Evolutionary conservation across 371 early-diverging fungal genomes (phyloP).

Genomic region (Thermomucor indicae-seudaticae): DNA sequence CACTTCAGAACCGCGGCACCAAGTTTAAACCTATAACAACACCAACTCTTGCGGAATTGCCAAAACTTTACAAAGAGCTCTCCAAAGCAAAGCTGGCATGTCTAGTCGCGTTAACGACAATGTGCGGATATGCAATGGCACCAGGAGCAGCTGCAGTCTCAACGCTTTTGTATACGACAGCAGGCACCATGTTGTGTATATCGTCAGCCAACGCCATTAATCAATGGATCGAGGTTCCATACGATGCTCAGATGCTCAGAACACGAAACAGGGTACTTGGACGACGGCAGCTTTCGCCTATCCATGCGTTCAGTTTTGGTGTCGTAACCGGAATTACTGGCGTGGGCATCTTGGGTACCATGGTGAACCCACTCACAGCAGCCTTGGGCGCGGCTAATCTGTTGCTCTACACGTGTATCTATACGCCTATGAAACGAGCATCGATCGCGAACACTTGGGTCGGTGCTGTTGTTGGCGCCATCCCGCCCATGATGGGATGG

Average conservation of each 20-base stretch:
- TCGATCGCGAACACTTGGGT: conserved; percentile 95
- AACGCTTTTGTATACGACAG: conserved; percentile 77
- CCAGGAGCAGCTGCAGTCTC: conserved; percentile 71
- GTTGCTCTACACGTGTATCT: conserved; percentile 81
- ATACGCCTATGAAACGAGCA: conserved; percentile 94
- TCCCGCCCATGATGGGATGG: conserved; percentile 99
- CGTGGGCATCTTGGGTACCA: conserved; percentile 54
- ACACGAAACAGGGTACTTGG: conserved; percentile 89
- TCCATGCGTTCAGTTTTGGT: conserved; percentile 86
- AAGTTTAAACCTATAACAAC: conserved; percentile 38
- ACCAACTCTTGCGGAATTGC: conserved; percentile 37
- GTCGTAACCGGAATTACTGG: conserved; percentile 71
- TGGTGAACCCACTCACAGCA: conserved; percentile 86
- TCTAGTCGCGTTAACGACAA: conserved; percentile 89
- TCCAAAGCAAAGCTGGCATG: conserved; percentile 84
- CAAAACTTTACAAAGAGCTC: conserved; percentile 55
- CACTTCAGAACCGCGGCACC: conserved; percentile 11
- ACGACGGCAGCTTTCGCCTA: conserved; percentile 72
- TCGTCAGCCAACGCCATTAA: conserved; percentile 92
- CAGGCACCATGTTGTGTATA: conserved; percentile 91
- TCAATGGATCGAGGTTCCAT: conserved; percentile 94
- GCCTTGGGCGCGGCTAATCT: conserved; percentile 83
- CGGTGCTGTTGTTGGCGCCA: conserved; percentile 93
- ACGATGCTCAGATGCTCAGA: conserved; percentile 96
- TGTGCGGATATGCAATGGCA: conserved; percentile 94